These are phyloP conservation scores for Neurospora cerealis DNA, from an alignment of 495 filamentous ascomycete genomes.

Conservation along the genomic window DNA sequence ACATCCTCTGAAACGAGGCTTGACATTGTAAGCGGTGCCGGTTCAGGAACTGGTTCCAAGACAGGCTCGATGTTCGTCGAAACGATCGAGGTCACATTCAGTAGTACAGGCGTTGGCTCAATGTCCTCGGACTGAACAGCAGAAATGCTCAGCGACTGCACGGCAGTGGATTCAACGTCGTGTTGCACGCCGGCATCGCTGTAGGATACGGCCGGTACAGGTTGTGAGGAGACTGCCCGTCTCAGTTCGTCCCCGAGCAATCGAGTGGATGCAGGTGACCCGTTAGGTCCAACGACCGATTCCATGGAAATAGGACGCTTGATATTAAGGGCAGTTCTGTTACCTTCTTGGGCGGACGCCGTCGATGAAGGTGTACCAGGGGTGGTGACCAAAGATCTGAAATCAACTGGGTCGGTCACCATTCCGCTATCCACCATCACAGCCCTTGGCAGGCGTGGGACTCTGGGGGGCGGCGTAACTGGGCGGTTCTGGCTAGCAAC, in stretches of 20 bases:
- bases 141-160: constrained; percentile 17
- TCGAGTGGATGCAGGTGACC: constrained; percentile 15
- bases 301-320: constrained; percentile 30
- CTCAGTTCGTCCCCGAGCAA: constrained; percentile 20
- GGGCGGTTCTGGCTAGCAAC: constrained; percentile 19
- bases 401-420: constrained; percentile 72
- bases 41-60: constrained; percentile 7
- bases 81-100: constrained; percentile 12
- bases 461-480: constrained; percentile 41
- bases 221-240: constrained; percentile 15
- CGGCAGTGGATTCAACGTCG: constrained; percentile 22
- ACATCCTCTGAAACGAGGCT: constrained; percentile 17
- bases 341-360: not conserved
- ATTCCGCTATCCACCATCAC: constrained; percentile 71
- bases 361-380: not conserved
- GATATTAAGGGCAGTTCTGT: not conserved
- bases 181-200: constrained; percentile 31
- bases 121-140: constrained; percentile 20
- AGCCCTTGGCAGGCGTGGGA: constrained; percentile 40
- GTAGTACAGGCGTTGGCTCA: constrained; percentile 4
- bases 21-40: constrained; percentile 13
- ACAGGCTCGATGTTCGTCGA: constrained; percentile 17
- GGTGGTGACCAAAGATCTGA: constrained; percentile 2
- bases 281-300: constrained; percentile 20
- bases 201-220: constrained; percentile 22